phyloP scores from a whole-genome alignment of 2,329 filamentous ascomycete genomes.

The Penicillium glabrum region DNA sequence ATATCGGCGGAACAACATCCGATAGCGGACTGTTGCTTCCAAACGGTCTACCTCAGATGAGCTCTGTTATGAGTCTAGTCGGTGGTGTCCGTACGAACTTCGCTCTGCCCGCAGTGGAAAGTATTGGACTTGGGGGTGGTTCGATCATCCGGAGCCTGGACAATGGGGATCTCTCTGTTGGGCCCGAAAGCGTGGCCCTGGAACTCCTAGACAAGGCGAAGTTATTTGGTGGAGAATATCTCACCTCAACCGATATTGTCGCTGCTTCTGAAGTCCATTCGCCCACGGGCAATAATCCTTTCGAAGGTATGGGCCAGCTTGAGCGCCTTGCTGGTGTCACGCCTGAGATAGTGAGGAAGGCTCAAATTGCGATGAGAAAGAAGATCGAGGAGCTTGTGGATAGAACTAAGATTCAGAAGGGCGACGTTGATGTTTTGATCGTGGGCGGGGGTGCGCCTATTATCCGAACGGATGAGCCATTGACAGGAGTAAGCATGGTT shows the following conservation, averaged over 20 bases:
- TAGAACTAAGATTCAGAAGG: slow-evolving; percentile 62
- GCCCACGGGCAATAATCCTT: background rate
- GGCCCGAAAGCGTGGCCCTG: slow-evolving; percentile 64
- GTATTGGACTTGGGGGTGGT: slow-evolving; percentile 59
- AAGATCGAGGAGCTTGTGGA: slow-evolving; percentile 60
- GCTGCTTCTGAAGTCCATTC: slow-evolving; percentile 31
- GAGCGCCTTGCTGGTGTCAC: slow-evolving; percentile 9
- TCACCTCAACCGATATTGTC: slow-evolving; percentile 61
- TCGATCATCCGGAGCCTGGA: slow-evolving; percentile 42
- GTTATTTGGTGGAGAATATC: slow-evolving; percentile 56
- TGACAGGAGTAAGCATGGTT: slow-evolving; percentile 57
- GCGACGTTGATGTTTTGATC: slow-evolving; percentile 60
- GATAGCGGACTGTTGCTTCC: slow-evolving; percentile 62
- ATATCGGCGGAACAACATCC: slow-evolving; percentile 67
- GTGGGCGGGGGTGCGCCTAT: slow-evolving; percentile 65
- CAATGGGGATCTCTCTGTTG: slow-evolving; percentile 47
- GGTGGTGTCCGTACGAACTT: slow-evolving; percentile 66
- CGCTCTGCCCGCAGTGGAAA: slow-evolving; percentile 57
- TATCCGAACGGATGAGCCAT: slow-evolving; percentile 48
- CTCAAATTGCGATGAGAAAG: slow-evolving; percentile 45
- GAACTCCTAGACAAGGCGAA: slow-evolving; percentile 55
- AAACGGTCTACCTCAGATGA: slow-evolving; percentile 64
- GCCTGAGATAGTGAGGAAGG: slow-evolving; percentile 31
- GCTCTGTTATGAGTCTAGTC: slow-evolving; percentile 62
- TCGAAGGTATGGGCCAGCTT: background rate